These are phyloP conservation scores for Dactylellina leptospora DNA, from an alignment of 2,329 filamentous ascomycete genomes.

Conservation along the genomic window DNA sequence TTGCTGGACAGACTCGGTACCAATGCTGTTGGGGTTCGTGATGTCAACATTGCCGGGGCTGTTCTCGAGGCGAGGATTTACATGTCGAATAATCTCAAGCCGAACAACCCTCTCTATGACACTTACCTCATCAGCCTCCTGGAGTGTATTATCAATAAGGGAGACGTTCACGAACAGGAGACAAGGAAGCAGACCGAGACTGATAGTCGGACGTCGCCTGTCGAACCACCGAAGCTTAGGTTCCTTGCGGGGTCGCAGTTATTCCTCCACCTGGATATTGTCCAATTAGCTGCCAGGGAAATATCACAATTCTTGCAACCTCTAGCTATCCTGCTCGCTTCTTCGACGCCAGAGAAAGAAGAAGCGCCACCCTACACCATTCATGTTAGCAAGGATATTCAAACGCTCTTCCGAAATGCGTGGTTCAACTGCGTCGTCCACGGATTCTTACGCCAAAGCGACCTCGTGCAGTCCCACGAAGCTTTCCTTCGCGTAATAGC, in stretches of 20 bases:
- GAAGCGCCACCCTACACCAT: slow-evolving; percentile 56
- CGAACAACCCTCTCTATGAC: slow-evolving; percentile 77
- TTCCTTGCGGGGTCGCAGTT: slow-evolving; percentile 46
- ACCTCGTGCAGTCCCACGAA: slow-evolving; percentile 75
- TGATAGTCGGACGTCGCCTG: slow-evolving; percentile 61
- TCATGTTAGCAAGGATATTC: slow-evolving; percentile 58
- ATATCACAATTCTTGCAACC: slow-evolving; percentile 88
- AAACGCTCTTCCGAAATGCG: slow-evolving; percentile 79
- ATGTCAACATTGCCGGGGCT: slow-evolving; percentile 73
- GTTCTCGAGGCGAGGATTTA: slow-evolving; percentile 80
- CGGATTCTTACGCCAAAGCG: slow-evolving; percentile 80
- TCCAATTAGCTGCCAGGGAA: slow-evolving; percentile 76
- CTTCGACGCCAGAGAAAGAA: slow-evolving; percentile 62
- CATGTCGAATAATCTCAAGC: slow-evolving; percentile 75
- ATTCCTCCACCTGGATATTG: slow-evolving; percentile 53
- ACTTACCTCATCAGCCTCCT: slow-evolving; percentile 85
- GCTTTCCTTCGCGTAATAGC: slow-evolving; percentile 85
- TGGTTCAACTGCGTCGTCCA: slow-evolving; percentile 99
- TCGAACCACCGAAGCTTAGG: slow-evolving; percentile 47
- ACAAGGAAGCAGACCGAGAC: slow-evolving; percentile 79
- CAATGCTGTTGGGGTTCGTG: slow-evolving; percentile 75
- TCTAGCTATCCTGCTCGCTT: slow-evolving; percentile 82
- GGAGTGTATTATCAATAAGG: slow-evolving; percentile 87
- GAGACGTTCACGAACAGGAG: slow-evolving; percentile 79
- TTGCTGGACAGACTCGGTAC: slow-evolving; percentile 79